Base-by-base conservation (phyloP, 2,329 filamentous ascomycete species). In the Didymellaceae sp. region DNA sequence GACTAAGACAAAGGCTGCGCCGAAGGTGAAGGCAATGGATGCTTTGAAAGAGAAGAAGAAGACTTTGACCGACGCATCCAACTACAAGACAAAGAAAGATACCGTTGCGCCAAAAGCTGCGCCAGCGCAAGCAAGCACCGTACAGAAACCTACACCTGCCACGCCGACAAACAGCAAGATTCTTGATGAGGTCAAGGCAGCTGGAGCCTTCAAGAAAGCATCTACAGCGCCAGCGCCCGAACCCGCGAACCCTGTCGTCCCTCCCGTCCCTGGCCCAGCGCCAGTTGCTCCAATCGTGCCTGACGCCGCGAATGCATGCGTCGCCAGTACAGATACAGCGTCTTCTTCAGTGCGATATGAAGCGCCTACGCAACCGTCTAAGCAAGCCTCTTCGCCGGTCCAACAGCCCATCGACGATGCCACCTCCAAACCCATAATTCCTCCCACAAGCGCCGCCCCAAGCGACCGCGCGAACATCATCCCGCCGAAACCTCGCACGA, bases 91-190 rank as follows among this genome's bases (percentile, higher is more conserved):
- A 6, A 38, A 54, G 13, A 60, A 57, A 24, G 42, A 47, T n/a
- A 33, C 44, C n/a, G 9, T 45, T 2, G 43, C 48, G 30, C 63
- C 57, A 37, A 52, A 57, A 25, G 48, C 52, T 34, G 48, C 57
- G 48, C 52, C 53, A 7, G 34, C 45, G n/a, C 13, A 54, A 13
- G 28, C 43, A 8, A 37, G 39, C 17, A 37, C 49, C 22, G 31
- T 38, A 21, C 32, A 45, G 38, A 43, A 50, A 32, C 28, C 37
- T 59, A 73, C 61, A 61, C 70, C 53, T 55, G 72, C 48, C 28
- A 57, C 62, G 17, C 61, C 62, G 2, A 28, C 53, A 7, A 58
- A 56, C 20, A 72, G 67, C 61, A 68, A 63, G 58, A 71, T 71
- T 45, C 22, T 71, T 38, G 57, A 66, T 2, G 42, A 70, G 21